These are phyloP conservation scores for Hypomyces rosellus DNA, from an alignment of 2,329 filamentous ascomycete species.

Conservation along the genomic window DNA sequence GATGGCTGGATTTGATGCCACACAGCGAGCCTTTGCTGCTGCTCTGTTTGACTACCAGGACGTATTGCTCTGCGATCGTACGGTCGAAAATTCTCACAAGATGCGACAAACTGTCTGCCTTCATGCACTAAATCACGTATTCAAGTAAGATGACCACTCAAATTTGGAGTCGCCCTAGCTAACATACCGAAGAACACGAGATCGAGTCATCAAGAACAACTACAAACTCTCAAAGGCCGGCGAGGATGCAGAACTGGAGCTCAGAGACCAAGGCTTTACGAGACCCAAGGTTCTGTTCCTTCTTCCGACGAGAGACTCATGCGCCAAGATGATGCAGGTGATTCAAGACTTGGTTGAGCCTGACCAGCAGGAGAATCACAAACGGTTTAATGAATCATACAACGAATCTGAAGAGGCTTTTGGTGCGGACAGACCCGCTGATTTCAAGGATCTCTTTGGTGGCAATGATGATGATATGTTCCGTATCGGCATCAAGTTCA, in stretches of 20 bases:
- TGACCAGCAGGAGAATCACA: slow-evolving; percentile 91
- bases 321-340: slow-evolving; percentile 68
- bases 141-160: slow-evolving; percentile 55
- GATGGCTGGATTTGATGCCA: slow-evolving; percentile 49
- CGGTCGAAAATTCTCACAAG: slow-evolving; percentile 57
- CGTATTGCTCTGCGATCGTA: slow-evolving; percentile 68
- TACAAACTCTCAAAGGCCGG: slow-evolving; percentile 64
- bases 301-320: slow-evolving; percentile 81
- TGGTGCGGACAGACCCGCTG: slow-evolving; percentile 68
- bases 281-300: slow-evolving; percentile 89
- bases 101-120: slow-evolving; percentile 69
- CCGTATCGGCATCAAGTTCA: slow-evolving; percentile 92
- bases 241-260: slow-evolving; percentile 59
- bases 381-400: slow-evolving; percentile 83
- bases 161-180: neutral
- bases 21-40: slow-evolving; percentile 61
- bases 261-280: slow-evolving; percentile 92
- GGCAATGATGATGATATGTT: slow-evolving; percentile 99
- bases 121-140: slow-evolving; percentile 84
- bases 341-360: slow-evolving; percentile 71
- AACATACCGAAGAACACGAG: slow-evolving; percentile 57
- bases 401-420: slow-evolving; percentile 59
- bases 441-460: slow-evolving; percentile 83
- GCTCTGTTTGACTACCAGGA: slow-evolving; percentile 79
- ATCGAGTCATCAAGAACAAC: slow-evolving; percentile 89